A percentile compares a stretch with the other conserved stretches of the same genome.
Conservation (phyloP, 169 alveolate species). For the Plasmodium knowlesi region DNA sequence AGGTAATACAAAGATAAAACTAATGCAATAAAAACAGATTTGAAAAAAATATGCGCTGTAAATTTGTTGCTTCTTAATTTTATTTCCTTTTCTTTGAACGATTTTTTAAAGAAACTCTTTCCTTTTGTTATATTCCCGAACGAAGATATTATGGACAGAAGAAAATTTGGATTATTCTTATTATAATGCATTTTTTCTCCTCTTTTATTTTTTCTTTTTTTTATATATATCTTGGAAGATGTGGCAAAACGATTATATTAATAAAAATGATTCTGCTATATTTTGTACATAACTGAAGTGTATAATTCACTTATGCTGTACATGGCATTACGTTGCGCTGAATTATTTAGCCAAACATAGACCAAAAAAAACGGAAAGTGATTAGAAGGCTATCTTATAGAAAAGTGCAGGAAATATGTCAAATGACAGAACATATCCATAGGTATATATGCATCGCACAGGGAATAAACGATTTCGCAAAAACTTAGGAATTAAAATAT, state of each 20-base stretch:
- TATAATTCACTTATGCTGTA: background rate
- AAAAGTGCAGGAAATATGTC: background rate
- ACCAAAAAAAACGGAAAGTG: background rate
- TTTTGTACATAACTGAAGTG: background rate
- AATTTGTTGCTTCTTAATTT: background rate
- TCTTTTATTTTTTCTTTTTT: background rate
- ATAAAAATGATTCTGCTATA: background rate
- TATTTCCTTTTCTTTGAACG: slow-evolving; percentile 1
- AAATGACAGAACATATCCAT: background rate
- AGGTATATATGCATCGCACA: background rate
- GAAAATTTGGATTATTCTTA: background rate
- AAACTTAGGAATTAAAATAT: background rate
- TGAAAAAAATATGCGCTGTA: background rate
- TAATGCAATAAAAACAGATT: slow-evolving; percentile 15
- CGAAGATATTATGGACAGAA: background rate
- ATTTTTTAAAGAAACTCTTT: background rate
- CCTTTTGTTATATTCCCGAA: slow-evolving; percentile 1
- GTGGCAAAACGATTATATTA: background rate
- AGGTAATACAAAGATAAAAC: slow-evolving; percentile 21
- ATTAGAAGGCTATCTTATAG: background rate
- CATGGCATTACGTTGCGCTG: background rate
- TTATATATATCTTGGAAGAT: background rate
- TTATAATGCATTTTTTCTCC: background rate
- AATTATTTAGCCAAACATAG: background rate
- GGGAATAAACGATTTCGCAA: background rate